Percentiles rank a stretch among this genome's conserved stretches.
These are phyloP conservation scores for Diutina ranongensis DNA, from an alignment of 1,139 yeast species.

Conservation along the genomic window DNA sequence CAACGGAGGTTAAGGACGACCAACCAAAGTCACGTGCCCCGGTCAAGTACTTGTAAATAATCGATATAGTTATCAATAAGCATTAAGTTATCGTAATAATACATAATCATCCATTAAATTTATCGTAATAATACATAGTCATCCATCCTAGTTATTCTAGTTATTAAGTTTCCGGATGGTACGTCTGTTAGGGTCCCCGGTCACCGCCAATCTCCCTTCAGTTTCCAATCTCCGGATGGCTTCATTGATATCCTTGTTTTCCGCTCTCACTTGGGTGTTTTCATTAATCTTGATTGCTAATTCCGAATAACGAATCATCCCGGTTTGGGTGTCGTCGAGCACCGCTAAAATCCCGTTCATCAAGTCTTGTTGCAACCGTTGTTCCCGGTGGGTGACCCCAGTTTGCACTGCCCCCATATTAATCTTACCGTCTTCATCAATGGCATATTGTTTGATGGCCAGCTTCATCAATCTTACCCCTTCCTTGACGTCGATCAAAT, in stretches of 20 bases:
- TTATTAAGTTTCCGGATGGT: constrained; percentile 37
- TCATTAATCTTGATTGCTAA: constrained; percentile 57
- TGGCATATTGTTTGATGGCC: constrained; percentile 95
- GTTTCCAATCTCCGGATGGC: constrained; percentile 58
- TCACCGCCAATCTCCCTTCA: constrained; percentile 62
- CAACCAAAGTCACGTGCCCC: background rate
- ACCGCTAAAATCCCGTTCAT: constrained; percentile 36
- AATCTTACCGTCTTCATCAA: constrained; percentile 96
- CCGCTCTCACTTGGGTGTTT: constrained; percentile 49
- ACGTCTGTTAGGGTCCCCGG: constrained; percentile 68
- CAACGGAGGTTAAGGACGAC: too few species aligned
- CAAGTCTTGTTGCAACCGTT: constrained; percentile 68
- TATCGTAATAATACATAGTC: constrained; percentile 1
- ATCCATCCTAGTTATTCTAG: background rate
- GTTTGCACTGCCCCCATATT: constrained; percentile 97
- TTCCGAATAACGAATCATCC: constrained; percentile 47
- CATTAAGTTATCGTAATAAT: background rate
- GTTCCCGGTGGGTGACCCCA: constrained; percentile 84
- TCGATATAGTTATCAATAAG: background rate
- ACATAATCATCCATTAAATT: background rate
- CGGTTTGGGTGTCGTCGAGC: constrained; percentile 23
- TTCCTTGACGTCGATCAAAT: constrained; percentile 77
- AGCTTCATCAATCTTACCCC: constrained; percentile 87
- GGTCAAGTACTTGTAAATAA: background rate
- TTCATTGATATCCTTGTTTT: constrained; percentile 58